A percentile compares a stretch with the other conserved stretches of the same genome.
Evolutionary conservation across 768 basidiomycete genomes (phyloP).

Genomic region (Thelephora aurantiotincta): DNA sequence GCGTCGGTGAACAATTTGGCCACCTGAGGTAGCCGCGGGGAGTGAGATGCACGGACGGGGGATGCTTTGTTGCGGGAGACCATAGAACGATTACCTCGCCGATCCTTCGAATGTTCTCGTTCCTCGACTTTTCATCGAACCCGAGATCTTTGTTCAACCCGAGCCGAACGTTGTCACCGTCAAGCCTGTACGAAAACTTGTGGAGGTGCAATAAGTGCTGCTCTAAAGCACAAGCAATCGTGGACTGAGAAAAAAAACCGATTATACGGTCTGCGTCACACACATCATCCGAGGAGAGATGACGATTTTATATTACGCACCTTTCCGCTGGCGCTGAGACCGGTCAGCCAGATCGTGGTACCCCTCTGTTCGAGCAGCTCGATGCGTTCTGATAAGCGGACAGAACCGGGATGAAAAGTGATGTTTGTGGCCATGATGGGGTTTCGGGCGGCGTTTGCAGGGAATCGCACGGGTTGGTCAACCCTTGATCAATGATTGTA

Average conservation of each 20-base stretch:
- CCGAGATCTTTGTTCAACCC: conserved; percentile 95
- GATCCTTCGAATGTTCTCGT: conserved; percentile 93
- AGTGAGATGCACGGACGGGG: background rate
- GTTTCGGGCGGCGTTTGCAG: too few species aligned
- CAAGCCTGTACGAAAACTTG: conserved; percentile 82
- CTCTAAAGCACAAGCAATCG: conserved; percentile 93
- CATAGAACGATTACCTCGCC: conserved; percentile 49
- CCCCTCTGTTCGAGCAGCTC: conserved; percentile 66
- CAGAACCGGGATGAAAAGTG: conserved; percentile 66
- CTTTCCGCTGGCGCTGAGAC: conserved; percentile 91
- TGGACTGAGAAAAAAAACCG: conserved; percentile 81
- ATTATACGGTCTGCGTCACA: too few species aligned
- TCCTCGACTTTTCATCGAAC: conserved; percentile 82
- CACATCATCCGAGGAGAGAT: background rate
- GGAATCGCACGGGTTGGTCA: too few species aligned
- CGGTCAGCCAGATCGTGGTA: conserved; percentile 92
- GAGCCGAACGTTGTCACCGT: conserved; percentile 92
- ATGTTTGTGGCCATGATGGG: conserved; percentile 26
- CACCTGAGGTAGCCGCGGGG: conserved; percentile 38
- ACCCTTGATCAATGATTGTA: too few species aligned
- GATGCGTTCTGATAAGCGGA: conserved; percentile 52
- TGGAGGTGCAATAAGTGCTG: conserved; percentile 82
- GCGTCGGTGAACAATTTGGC: conserved; percentile 89
- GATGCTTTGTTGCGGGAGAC: too few species aligned
- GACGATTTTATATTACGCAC: conserved; percentile 26